A percentile compares a stretch with the other conserved stretches of the same genome.
phyloP scores from a whole-genome alignment of 2,329 filamentous ascomycete species.

The Colletotrichum sp. region DNA sequence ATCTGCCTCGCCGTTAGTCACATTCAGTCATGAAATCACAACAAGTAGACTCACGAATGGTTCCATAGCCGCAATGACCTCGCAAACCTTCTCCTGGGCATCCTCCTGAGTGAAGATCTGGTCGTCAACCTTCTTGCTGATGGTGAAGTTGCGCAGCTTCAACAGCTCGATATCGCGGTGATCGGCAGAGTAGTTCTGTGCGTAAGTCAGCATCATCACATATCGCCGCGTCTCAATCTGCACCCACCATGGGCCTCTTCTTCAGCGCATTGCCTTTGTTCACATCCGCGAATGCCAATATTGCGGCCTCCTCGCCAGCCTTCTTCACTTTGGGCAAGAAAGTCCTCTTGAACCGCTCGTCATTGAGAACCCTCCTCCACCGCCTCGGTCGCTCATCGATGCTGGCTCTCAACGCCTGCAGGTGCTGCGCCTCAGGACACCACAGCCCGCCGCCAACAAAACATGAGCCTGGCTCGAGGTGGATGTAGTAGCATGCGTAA shows the following conservation, averaged over 20 bases:
- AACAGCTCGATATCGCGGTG: constrained; percentile 83
- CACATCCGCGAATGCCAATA: constrained; percentile 72
- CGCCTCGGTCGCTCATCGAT: constrained; percentile 76
- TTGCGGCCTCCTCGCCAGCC: constrained; percentile 59
- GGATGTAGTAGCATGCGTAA: constrained; percentile 89
- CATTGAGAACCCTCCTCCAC: constrained; percentile 71
- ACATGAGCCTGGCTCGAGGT: constrained; percentile 74
- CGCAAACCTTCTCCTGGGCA: constrained; percentile 69
- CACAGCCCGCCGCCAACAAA: constrained; percentile 85
- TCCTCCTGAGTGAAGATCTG: constrained; percentile 65
- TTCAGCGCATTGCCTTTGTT: constrained; percentile 82
- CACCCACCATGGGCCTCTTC: constrained; percentile 79
- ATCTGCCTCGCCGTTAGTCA: constrained; percentile 50
- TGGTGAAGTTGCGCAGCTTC: constrained; percentile 79
- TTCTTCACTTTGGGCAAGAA: constrained; percentile 61
- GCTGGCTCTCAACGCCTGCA: constrained; percentile 72
- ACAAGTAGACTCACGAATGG: constrained; percentile 73
- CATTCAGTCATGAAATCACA: not conserved
- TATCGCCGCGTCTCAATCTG: not conserved
- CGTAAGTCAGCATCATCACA: not conserved
- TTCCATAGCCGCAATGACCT: constrained; percentile 71
- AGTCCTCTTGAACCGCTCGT: constrained; percentile 63
- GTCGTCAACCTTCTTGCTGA: constrained; percentile 72
- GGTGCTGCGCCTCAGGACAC: constrained; percentile 73
- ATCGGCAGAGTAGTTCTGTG: constrained; percentile 74